Evolutionary conservation across 768 basidiomycete genomes (phyloP).

Genomic region (Tremella fuciformis): DNA sequence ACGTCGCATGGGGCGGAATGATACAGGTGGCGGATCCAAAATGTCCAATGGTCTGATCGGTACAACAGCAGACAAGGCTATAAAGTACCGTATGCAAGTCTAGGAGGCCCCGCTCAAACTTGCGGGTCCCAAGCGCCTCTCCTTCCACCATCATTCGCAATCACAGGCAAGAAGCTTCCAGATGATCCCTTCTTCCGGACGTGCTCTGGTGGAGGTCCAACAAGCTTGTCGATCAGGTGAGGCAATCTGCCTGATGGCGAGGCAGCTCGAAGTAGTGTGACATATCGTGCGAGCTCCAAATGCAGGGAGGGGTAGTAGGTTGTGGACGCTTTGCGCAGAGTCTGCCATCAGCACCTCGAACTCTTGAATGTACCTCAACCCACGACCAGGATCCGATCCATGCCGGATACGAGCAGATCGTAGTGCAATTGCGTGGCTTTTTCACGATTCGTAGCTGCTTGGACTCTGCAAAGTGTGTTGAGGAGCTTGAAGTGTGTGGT

Average conservation of each 20-base stretch:
- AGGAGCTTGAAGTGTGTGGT: constrained; percentile 82
- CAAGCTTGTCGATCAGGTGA: constrained; percentile 71
- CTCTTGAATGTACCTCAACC: no score
- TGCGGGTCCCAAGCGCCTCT: constrained; percentile 23
- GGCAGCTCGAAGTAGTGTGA: constrained; percentile 63
- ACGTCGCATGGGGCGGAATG: neutral
- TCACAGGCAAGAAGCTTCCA: constrained; percentile 3
- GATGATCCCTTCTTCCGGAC: constrained; percentile 51
- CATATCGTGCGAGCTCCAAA: constrained; percentile 86
- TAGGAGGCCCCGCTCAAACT: constrained; percentile 2
- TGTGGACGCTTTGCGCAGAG: constrained; percentile 88
- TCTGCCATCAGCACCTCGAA: constrained; percentile 64
- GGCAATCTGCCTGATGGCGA: constrained; percentile 67
- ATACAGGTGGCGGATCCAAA: constrained; percentile 3
- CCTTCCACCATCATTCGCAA: constrained; percentile 19
- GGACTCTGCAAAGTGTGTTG: constrained; percentile 70
- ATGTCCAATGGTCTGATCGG: neutral
- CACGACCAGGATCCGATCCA: constrained; percentile 87
- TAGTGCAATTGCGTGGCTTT: constrained; percentile 72
- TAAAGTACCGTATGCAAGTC: neutral
- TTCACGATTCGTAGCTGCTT: constrained; percentile 62
- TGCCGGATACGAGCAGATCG: constrained; percentile 84
- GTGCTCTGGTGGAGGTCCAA: constrained; percentile 71
- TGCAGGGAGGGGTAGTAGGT: constrained; percentile 93
- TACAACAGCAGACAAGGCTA: neutral